phyloP scores from a whole-genome alignment of 2,329 filamentous ascomycete genomes.

The Massarina eburnea region DNA sequence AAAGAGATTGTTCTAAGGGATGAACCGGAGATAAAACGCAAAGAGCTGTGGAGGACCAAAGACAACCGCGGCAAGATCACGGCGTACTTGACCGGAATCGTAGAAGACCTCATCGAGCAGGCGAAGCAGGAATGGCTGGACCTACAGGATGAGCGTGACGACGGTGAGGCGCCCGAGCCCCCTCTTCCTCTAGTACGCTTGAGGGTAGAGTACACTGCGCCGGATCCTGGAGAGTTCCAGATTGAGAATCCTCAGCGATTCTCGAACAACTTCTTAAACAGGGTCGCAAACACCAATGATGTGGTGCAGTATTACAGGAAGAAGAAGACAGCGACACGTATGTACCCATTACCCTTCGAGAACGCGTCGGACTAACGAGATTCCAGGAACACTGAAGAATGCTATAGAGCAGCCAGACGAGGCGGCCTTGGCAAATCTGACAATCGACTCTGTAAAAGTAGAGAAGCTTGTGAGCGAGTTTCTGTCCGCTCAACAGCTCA shows the following conservation, averaged over 20 bases:
- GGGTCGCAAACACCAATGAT: slow-evolving; percentile 90
- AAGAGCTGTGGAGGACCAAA: slow-evolving; percentile 74
- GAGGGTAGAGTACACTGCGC: slow-evolving; percentile 85
- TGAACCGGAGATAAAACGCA: slow-evolving; percentile 74
- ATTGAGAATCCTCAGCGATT: slow-evolving; percentile 95
- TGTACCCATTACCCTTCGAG: slow-evolving; percentile 2
- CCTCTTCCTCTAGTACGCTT: slow-evolving; percentile 85
- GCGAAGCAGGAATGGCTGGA: slow-evolving; percentile 80
- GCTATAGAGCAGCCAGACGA: slow-evolving; percentile 65
- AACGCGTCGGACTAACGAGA: slow-evolving; percentile 19
- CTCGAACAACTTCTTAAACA: slow-evolving; percentile 86
- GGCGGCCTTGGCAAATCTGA: slow-evolving; percentile 61
- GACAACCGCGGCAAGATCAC: slow-evolving; percentile 84
- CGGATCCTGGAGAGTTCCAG: slow-evolving; percentile 82
- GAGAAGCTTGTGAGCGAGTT: slow-evolving; percentile 88
- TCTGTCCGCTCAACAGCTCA: slow-evolving; percentile 81
- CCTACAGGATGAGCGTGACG: slow-evolving; percentile 60
- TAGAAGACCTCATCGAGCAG: slow-evolving; percentile 84
- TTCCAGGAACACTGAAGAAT: slow-evolving; percentile 48
- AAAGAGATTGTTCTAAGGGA: slow-evolving; percentile 76
- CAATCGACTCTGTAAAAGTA: slow-evolving; percentile 78
- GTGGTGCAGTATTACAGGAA: slow-evolving; percentile 92
- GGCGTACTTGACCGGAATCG: slow-evolving; percentile 70
- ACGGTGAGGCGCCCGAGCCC: slow-evolving; percentile 59
- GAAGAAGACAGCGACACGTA: slow-evolving; percentile 60